Evolutionary conservation across 495 filamentous ascomycete species (phyloP), one percentile per base, ranked within the genome.

Genomic region (Penicillium coprophilum): DNA sequence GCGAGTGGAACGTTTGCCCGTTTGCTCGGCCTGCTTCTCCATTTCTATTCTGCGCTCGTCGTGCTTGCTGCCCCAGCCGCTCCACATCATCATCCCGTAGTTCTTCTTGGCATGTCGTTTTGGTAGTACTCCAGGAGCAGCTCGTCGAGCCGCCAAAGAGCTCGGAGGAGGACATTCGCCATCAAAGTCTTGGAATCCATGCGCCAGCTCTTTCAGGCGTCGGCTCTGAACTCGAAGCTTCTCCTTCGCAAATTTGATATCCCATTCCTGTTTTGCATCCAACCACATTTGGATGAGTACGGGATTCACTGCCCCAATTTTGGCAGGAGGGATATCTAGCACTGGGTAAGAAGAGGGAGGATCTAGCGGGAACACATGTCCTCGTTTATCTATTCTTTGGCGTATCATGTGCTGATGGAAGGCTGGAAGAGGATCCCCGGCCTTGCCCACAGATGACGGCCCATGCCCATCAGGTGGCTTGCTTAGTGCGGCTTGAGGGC

Each of bases 401-500:
- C 93, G 88, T 53, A 97, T 91, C 90, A 96, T 96, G 68, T 95
- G 86, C 46, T 87, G 71, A 47, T 84, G 79, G 72, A 91, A 97
- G 0, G 82, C 70, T 5, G 91, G 91, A 1, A 96, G 73, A 12
- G 88, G 81, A 65, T 93, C 89, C n/a, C 91, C 89, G 23, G 91
- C 90, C 64, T 78, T 88, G 32, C 91, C 91, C 3, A 96, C 80
- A 13, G 81, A 74, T 6, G 70, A 61, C 31, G 65, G 55, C 8
- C 71, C 64, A 0, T 58, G 55, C 4, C 43, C 31, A 9, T 56
- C 57, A 5, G 60, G 56, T 23, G 31, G 50, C 8, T 58, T 56
- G 56, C 68, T 71, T 32, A 67, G 65, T 8, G 60, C 60, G 9
- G 53, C 49, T 10, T 63, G 51, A 17, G 60, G 53, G 10, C 55